Evolutionary conservation across 441 rosid genomes (phyloP).

Genomic region (Adansonia rubrostipa): DNA sequence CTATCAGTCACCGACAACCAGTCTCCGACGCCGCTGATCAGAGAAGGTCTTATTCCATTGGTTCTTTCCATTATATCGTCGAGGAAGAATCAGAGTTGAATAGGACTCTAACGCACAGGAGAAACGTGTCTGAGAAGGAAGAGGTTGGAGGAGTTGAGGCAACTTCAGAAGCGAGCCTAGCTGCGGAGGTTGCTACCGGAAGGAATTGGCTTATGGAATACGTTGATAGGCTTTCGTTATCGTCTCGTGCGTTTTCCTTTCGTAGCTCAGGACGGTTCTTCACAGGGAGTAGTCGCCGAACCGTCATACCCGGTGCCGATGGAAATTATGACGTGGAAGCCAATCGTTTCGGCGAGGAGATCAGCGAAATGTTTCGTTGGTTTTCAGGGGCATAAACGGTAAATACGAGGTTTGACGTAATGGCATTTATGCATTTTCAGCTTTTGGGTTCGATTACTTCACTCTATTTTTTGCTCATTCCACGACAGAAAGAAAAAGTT

Average conservation of each 20-base stretch:
- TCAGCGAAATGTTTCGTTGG: constrained; percentile 90
- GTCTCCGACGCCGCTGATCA: constrained; percentile 39
- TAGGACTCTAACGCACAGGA: constrained; percentile 39
- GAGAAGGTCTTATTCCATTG: constrained; percentile 72
- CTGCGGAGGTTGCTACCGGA: constrained; percentile 55
- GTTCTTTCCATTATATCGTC: constrained; percentile 78
- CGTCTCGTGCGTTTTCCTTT: constrained; percentile 73
- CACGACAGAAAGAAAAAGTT: background rate
- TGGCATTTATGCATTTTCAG: constrained; percentile 13
- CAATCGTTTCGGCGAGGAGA: constrained; percentile 73
- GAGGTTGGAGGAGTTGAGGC: constrained; percentile 35
- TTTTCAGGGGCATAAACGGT: constrained; percentile 75
- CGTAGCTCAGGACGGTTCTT: constrained; percentile 83
- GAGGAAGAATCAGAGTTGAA: constrained; percentile 72
- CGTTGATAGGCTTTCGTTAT: constrained; percentile 73
- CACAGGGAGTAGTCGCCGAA: constrained; percentile 81
- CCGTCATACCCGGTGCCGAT: constrained; percentile 39
- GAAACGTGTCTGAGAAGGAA: constrained; percentile 65
- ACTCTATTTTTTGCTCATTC: constrained; percentile 23
- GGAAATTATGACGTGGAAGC: constrained; percentile 72
- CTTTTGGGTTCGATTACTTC: background rate
- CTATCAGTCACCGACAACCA: constrained; percentile 63
- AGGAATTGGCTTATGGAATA: constrained; percentile 83
- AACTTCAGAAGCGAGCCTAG: constrained; percentile 46
- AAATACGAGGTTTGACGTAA: constrained; percentile 8